phyloP scores from a whole-genome alignment of 2,329 filamentous ascomycete genomes.

The Sporothrix pallida region DNA sequence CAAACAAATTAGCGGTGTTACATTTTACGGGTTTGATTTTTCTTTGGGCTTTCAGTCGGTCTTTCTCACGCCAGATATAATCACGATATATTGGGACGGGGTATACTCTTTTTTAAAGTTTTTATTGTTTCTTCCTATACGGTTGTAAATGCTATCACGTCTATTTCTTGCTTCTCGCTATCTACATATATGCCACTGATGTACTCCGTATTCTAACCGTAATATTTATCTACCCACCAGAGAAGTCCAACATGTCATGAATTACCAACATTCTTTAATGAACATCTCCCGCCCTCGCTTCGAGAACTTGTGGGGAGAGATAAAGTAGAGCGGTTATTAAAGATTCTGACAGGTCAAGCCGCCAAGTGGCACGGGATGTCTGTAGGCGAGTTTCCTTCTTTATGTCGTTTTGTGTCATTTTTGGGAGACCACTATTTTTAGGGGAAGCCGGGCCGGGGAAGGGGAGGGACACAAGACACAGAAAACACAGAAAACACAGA shows the following conservation, averaged over 20 bases:
- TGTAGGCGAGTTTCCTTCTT: not conserved
- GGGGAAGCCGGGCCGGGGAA: not conserved
- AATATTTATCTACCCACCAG: too few species aligned
- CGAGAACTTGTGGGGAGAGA: not conserved
- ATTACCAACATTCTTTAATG: not conserved
- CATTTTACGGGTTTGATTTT: not conserved
- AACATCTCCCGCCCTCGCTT: not conserved
- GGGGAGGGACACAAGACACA: not conserved
- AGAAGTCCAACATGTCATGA: not conserved
- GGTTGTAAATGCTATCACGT: not conserved
- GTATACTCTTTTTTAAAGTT: not conserved
- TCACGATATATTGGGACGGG: constrained; percentile 13
- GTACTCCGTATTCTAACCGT: too few species aligned
- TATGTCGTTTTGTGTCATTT: too few species aligned
- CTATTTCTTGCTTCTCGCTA: not conserved
- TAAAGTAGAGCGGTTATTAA: not conserved
- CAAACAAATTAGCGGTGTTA: constrained; percentile 9
- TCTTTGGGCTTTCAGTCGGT: not conserved
- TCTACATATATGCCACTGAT: not conserved
- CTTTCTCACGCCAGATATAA: constrained; percentile 2
- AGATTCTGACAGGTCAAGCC: not conserved
- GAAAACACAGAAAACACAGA: not conserved
- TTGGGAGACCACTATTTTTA: not conserved
- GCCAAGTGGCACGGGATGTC: too few species aligned
- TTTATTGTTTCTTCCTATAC: not conserved